Evolutionary conservation across 306 rosid genomes (phyloP).

Genomic region (Spatholobus suberectus): DNA sequence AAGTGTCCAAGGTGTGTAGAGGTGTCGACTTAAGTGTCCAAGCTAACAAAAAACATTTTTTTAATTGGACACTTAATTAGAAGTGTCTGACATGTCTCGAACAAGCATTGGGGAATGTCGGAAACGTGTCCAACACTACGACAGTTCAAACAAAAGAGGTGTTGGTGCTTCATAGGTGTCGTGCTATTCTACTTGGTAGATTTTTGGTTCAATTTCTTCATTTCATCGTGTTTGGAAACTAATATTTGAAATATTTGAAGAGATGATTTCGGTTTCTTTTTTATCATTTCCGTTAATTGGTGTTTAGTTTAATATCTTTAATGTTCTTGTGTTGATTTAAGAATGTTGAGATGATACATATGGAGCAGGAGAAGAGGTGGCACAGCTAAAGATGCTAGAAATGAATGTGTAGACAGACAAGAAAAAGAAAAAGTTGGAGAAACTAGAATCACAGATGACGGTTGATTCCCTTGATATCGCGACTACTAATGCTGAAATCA

Average conservation of each 20-base stretch:
- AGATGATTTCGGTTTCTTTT: neutral
- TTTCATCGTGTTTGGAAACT: neutral
- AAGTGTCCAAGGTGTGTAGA: no score
- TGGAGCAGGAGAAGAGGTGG: neutral
- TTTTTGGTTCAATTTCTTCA: neutral
- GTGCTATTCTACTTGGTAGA: neutral
- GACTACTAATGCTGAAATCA: slow-evolving; percentile 59
- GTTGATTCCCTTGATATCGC: neutral
- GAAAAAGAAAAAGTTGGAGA: neutral
- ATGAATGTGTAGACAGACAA: neutral
- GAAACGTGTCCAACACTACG: no score
- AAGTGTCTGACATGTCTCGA: no score
- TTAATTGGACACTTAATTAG: no score
- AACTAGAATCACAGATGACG: neutral
- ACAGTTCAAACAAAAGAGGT: no score
- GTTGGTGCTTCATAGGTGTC: no score
- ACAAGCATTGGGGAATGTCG: no score
- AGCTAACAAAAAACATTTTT: no score
- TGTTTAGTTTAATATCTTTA: neutral
- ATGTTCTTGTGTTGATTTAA: slow-evolving; percentile 18
- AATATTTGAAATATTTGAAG: slow-evolving; percentile 7
- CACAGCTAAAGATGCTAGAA: neutral
- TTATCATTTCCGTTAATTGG: neutral
- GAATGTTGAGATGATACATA: neutral
- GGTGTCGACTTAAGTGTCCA: no score